Conservation (phyloP, 257 asterid species). For the Knoxia roxburghii region DNA sequence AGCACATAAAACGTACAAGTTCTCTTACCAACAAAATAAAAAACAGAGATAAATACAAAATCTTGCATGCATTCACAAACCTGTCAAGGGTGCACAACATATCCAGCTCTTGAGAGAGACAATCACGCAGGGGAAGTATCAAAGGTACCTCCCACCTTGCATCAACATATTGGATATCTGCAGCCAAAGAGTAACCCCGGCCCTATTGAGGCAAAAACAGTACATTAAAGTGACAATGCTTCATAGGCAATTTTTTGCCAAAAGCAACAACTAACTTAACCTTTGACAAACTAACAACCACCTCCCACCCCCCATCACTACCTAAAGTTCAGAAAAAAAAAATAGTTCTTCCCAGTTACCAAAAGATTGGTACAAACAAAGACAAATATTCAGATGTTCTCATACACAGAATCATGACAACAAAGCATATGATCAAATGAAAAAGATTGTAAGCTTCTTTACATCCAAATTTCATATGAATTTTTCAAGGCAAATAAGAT, state of each 20-base stretch:
- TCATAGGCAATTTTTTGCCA: background rate
- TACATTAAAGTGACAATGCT: background rate
- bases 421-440: too few species aligned
- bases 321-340: too few species aligned
- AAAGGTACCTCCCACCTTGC: slow-evolving; percentile 82
- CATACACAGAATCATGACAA: background rate
- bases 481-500: background rate
- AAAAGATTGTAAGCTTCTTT: background rate
- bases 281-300: background rate
- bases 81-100: slow-evolving; percentile 78
- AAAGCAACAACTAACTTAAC: background rate
- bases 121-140: slow-evolving; percentile 89
- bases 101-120: slow-evolving; percentile 67
- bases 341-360: too few species aligned
- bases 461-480: background rate
- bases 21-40: slow-evolving; percentile 1
- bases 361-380: background rate
- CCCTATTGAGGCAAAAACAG: slow-evolving; percentile 46
- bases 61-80: slow-evolving; percentile 30
- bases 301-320: background rate
- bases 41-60: background rate
- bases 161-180: slow-evolving; percentile 87
- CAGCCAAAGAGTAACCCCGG: slow-evolving; percentile 82
- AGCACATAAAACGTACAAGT: background rate
- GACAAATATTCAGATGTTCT: slow-evolving; percentile 3